Evolutionary conservation across 1,139 yeast species (phyloP).

Genomic region (Geotrichum restrictum): DNA sequence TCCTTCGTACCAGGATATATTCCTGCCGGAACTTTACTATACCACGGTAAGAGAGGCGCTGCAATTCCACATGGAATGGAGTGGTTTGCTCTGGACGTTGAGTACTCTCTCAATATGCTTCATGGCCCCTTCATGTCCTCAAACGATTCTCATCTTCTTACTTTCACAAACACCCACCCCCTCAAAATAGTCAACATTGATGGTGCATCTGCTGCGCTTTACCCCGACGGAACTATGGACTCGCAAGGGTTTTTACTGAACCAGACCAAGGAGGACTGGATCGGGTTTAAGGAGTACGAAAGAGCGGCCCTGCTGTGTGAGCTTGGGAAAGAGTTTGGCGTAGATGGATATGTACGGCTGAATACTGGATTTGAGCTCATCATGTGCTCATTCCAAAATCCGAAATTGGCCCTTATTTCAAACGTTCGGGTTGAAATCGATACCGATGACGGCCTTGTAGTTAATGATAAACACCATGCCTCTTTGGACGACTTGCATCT

Average conservation of each 20-base stretch:
- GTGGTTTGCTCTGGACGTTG: conserved; percentile 16
- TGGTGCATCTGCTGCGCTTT: conserved; percentile 22
- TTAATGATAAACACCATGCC: too few species aligned
- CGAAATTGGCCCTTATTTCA: conserved; percentile 44
- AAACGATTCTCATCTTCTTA: conserved; percentile 22
- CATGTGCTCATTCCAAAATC: conserved; percentile 48
- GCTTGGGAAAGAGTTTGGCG: conserved; percentile 49
- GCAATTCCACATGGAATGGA: conserved; percentile 4
- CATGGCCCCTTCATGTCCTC: conserved; percentile 21
- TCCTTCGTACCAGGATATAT: conserved; percentile 53
- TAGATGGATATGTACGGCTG: conserved; percentile 52
- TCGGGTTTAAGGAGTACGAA: conserved; percentile 38
- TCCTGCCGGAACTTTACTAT: conserved; percentile 53
- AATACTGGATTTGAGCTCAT: conserved; percentile 56
- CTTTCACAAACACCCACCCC: conserved; percentile 7
- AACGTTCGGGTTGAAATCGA: conserved; percentile 41
- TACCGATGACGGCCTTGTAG: conserved; percentile 21
- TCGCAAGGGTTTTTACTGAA: conserved; percentile 14
- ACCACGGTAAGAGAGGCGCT: conserved; percentile 37
- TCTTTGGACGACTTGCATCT: too few species aligned
- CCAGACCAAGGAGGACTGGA: conserved; percentile 11
- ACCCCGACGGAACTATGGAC: conserved; percentile 15
- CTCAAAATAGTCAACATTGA: conserved; percentile 15
- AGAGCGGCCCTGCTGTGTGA: conserved; percentile 49
- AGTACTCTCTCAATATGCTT: conserved; percentile 13